phyloP scores from a whole-genome alignment of 75 land plant genomes.

The Pinus albicaulis region DNA sequence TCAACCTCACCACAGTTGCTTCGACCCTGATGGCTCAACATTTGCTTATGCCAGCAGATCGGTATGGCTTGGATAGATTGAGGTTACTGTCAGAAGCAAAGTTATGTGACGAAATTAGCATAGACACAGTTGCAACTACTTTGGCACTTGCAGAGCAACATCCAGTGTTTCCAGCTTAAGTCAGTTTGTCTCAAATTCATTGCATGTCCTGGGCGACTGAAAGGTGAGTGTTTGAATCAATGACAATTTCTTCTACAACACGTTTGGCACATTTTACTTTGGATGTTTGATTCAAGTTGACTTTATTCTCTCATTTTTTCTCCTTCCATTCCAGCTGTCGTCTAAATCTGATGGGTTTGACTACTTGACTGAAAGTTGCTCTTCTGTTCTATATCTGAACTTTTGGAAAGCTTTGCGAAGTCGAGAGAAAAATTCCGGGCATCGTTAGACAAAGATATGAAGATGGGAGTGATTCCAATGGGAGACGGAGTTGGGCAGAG shows the following conservation, averaged over 20 bases:
- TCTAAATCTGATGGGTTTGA: slow-evolving; percentile 83
- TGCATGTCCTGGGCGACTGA: slow-evolving; percentile 40
- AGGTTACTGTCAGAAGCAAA: slow-evolving; percentile 75
- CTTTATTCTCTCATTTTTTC: background rate
- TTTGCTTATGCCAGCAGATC: slow-evolving; percentile 77
- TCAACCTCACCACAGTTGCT: slow-evolving; percentile 33
- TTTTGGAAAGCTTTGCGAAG: slow-evolving; percentile 64
- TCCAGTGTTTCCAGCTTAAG: slow-evolving; percentile 62
- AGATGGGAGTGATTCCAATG: slow-evolving; percentile 57
- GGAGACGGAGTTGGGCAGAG: slow-evolving; percentile 65
- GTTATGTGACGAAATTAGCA: slow-evolving; percentile 56
- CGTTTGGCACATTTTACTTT: background rate
- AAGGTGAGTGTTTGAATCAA: slow-evolving; percentile 34
- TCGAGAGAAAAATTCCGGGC: slow-evolving; percentile 28
- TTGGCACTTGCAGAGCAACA: slow-evolving; percentile 88
- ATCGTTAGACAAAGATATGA: slow-evolving; percentile 31
- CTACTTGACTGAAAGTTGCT: slow-evolving; percentile 66
- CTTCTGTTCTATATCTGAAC: slow-evolving; percentile 67
- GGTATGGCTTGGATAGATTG: slow-evolving; percentile 70
- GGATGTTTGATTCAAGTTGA: background rate
- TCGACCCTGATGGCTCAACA: slow-evolving; percentile 76
- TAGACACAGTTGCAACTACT: slow-evolving; percentile 81
- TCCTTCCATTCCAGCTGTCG: slow-evolving; percentile 45
- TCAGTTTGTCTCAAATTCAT: slow-evolving; percentile 65
- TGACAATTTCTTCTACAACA: background rate